Evolutionary conservation across 2,329 filamentous ascomycete species (phyloP).

Genomic region (Colletotrichum navitas): DNA sequence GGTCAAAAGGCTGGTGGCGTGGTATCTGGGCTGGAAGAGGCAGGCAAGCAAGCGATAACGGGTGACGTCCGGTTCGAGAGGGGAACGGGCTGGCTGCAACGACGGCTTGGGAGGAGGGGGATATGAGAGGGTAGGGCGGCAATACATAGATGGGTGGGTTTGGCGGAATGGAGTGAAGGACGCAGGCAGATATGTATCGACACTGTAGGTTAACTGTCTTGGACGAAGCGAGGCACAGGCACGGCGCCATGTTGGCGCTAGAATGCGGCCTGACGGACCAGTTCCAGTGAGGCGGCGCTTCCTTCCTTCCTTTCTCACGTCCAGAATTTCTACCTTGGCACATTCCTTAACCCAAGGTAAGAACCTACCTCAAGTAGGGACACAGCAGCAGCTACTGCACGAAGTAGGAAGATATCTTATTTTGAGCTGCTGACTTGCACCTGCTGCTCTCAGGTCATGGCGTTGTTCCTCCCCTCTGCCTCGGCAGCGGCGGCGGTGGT

Average conservation of each 20-base stretch:
- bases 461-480: neutral
- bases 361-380: neutral
- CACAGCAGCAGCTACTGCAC: neutral
- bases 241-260: neutral
- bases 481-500: neutral
- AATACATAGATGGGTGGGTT: neutral
- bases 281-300: constrained; percentile 21
- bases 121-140: no score
- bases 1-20: constrained; percentile 14
- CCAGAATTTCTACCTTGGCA: no score
- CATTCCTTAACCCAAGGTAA: neutral
- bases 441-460: neutral
- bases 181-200: neutral
- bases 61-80: constrained; percentile 23
- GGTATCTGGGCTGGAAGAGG: constrained; percentile 25
- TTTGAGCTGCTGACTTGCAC: neutral
- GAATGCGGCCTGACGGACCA: constrained; percentile 28
- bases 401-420: neutral
- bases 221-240: neutral
- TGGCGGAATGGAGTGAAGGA: neutral
- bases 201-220: constrained; percentile 12
- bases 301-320: constrained; percentile 3
- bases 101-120: neutral
- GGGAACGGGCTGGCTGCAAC: neutral
- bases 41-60: constrained; percentile 23